phyloP scores from a whole-genome alignment of 768 basidiomycete species.

The Auriscalpium orientale region DNA sequence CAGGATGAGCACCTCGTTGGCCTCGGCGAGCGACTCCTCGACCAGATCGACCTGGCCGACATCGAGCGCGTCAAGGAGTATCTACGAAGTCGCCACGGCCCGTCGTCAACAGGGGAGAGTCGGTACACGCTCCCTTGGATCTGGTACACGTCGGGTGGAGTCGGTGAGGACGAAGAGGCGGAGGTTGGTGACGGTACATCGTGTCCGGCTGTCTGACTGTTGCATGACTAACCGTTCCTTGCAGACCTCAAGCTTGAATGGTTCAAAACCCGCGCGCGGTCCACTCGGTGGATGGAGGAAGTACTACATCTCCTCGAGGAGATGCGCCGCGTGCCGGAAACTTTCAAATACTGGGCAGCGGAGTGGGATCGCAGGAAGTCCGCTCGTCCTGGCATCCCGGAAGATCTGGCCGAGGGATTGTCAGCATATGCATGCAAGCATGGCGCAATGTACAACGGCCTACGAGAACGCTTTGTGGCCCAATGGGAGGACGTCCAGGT shows the following conservation, averaged over 20 bases:
- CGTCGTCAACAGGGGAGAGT: neutral
- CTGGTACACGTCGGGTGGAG: neutral
- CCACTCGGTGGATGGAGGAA: neutral
- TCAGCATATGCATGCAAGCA: neutral
- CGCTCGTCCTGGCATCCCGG: neutral
- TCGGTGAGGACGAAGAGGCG: neutral
- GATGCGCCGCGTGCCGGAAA: neutral
- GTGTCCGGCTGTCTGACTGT: neutral
- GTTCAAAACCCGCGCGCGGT: neutral
- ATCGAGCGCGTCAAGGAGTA: too few relatives aligned
- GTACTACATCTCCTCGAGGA: neutral
- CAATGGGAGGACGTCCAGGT: too few relatives aligned
- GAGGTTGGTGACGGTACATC: neutral
- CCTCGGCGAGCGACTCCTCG: neutral
- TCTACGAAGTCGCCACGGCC: too few relatives aligned
- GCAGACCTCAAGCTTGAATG: neutral
- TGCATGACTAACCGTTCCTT: neutral
- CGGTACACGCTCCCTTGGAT: neutral
- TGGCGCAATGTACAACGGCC: neutral
- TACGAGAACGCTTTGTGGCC: too few relatives aligned
- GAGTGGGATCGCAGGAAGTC: neutral
- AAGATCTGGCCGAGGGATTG: neutral
- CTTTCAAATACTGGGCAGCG: neutral
- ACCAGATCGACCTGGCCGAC: too few relatives aligned
- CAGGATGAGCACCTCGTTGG: neutral